Evolutionary conservation across 139 green algal genomes (phyloP), one percentile per base, ranked within the genome.

Genomic region (Chlorella sp.): DNA sequence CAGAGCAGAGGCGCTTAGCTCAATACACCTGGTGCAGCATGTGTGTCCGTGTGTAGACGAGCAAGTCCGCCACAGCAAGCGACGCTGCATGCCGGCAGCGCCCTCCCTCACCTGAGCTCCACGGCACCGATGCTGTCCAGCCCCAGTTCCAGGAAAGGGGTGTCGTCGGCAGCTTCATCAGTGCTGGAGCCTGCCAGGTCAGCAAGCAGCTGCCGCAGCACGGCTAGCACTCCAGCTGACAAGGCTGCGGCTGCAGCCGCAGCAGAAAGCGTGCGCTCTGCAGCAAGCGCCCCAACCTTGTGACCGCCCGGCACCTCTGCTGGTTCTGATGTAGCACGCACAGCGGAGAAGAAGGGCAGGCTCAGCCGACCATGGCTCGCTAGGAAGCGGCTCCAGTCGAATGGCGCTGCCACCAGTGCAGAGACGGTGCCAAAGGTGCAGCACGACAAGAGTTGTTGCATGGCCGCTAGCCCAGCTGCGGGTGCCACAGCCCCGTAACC

Each of bases 41-140:
- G 18, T 68, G 15, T 68, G 64, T 26, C 7, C 21, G 64, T 14
- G 24, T 71, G 64, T 28, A 71, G 14, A 18, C 60, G 18, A 71
- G 64, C 21, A 26, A 5, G 24, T 14, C 64, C 60, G 60, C 60
- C n/a, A 68, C 60, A 68, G 14, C 68, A 77, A 77, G 68, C 68
- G 32, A 16, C 22, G 18, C 9, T 78, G 71, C 71, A 36, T 11
- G 30, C 71, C 28, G 28, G 60, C 26, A 40, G 1, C 80, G 18
- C 14, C 48, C 39, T 3, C n/a, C 32, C 83, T 36, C 84, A 88
- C n/a, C 95, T 91, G 86, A 98, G 93, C 94, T 98, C 96, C 66
- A 98, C 95, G 0, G 94, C 92, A 1, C 94, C 94, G 64, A 98
- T 89, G 11, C 94, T 97, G 92, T 98, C 93, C 57, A 95, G 81